Evolutionary conservation across 1,284 basidiomycete species (phyloP).

Genomic region (Paramarasmius palmivorus): DNA sequence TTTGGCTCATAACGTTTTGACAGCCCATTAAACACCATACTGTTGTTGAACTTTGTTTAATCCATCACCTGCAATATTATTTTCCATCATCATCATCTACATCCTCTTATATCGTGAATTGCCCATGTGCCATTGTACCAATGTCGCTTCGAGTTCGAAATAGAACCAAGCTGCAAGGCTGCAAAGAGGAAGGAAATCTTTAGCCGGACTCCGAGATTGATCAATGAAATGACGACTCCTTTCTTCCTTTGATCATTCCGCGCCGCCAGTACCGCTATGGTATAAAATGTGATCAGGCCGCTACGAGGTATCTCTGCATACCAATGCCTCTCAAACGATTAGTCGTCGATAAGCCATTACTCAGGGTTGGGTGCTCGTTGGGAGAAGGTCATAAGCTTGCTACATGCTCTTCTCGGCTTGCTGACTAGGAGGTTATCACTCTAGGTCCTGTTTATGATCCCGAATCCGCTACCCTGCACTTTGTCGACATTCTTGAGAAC

Average conservation of each 20-base stretch:
- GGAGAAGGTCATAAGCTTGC: conserved; percentile 54
- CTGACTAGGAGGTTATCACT: background rate
- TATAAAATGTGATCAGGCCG: background rate
- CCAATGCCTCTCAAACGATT: conserved; percentile 20
- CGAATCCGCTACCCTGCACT: conserved; percentile 53
- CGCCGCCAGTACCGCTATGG: background rate
- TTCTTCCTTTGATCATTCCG: conserved; percentile 1
- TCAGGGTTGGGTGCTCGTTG: conserved; percentile 56
- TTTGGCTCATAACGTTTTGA: conserved; percentile 17
- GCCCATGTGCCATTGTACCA: no score
- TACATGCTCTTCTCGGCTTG: background rate
- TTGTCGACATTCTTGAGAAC: conserved; percentile 64
- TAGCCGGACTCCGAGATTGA: conserved; percentile 12
- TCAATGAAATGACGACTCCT: background rate
- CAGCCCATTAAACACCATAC: conserved; percentile 15
- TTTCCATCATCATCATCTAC: conserved; percentile 3
- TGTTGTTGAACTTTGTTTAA: conserved; percentile 8
- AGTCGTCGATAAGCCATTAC: conserved; percentile 42
- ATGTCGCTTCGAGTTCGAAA: no score
- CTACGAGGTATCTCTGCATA: background rate
- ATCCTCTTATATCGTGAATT: no score
- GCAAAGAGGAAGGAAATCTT: conserved; percentile 5
- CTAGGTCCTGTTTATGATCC: conserved; percentile 65
- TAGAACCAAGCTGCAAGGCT: no score
- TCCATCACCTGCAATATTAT: conserved; percentile 3